Conservation (phyloP, 2,329 filamentous ascomycete species). For the Cladosporium sp. region DNA sequence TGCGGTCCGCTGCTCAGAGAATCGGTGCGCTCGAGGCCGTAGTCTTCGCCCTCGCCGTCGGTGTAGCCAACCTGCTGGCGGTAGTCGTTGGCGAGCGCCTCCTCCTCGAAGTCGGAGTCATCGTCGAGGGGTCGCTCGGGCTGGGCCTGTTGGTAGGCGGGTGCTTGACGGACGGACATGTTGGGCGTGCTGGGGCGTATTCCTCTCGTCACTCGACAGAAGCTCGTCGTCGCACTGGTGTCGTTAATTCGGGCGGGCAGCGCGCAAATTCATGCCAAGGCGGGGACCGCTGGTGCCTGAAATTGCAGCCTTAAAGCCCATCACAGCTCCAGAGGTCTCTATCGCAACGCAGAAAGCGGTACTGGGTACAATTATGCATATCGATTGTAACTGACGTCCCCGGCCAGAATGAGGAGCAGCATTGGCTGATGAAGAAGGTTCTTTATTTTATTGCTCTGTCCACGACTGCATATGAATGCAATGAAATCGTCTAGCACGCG, state of each 20-base stretch:
- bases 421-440: too few relatives aligned
- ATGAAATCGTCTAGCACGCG: too few relatives aligned
- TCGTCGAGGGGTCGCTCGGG: conserved; percentile 17
- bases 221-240: background rate
- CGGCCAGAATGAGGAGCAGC: too few relatives aligned
- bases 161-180: conserved; percentile 9
- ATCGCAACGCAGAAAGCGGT: too few relatives aligned
- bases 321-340: too few relatives aligned
- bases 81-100: conserved; percentile 92
- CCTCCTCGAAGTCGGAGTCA: conserved; percentile 93
- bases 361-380: too few relatives aligned
- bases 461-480: too few relatives aligned
- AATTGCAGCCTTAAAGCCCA: too few relatives aligned
- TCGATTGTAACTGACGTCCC: too few relatives aligned
- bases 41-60: conserved; percentile 49
- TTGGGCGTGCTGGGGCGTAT: background rate
- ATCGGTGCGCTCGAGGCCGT: conserved; percentile 65
- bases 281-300: too few relatives aligned
- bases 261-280: too few relatives aligned
- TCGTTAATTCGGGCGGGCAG: background rate
- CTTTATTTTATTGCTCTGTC: too few relatives aligned
- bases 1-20: conserved; percentile 64
- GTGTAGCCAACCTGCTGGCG: conserved; percentile 93
- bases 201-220: background rate
- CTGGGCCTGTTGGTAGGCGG: conserved; percentile 2